Evolutionary conservation across 2,329 filamentous ascomycete genomes (phyloP).

Genomic region (Cephalotrichum gorgonifer): DNA sequence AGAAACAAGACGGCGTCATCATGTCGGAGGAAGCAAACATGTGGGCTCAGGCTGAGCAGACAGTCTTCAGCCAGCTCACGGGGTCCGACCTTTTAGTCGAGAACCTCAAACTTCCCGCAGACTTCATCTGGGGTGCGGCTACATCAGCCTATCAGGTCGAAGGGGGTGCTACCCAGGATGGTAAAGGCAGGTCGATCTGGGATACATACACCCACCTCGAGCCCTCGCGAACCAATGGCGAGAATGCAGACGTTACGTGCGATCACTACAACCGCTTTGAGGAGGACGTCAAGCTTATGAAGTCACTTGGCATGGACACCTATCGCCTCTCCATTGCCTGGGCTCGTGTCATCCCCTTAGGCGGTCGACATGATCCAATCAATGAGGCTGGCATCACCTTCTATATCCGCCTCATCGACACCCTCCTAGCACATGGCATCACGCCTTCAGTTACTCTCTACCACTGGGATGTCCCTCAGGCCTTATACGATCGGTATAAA

Average conservation of each 20-base stretch:
- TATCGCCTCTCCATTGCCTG: conserved; percentile 59
- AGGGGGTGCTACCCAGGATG: conserved; percentile 27
- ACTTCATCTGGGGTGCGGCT: conserved; percentile 30
- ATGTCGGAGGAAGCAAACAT: too few relatives aligned
- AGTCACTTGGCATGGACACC: conserved; percentile 43
- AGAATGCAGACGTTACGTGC: conserved; percentile 35
- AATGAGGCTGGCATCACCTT: conserved; percentile 51
- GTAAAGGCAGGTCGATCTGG: conserved; percentile 31
- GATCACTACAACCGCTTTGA: conserved; percentile 29
- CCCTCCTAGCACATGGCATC: conserved; percentile 44
- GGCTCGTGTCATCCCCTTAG: conserved; percentile 55
- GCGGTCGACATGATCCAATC: conserved; percentile 50
- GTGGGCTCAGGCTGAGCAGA: too few relatives aligned
- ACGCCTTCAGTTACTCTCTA: conserved; percentile 53
- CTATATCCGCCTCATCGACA: conserved; percentile 50
- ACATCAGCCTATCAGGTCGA: conserved; percentile 35
- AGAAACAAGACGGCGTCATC: too few relatives aligned
- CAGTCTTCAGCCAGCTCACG: too few relatives aligned
- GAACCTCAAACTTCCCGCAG: conserved; percentile 15
- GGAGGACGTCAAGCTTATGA: conserved; percentile 50
- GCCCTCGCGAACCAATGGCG: conserved; percentile 26
- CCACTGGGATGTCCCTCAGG: conserved; percentile 43
- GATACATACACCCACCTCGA: conserved; percentile 29
- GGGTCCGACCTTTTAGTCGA: too few relatives aligned
- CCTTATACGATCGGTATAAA: conserved; percentile 11